Percentiles rank a stretch among this genome's conserved stretches.
Conservation (phyloP, 768 basidiomycete species). For the Fibroporia radiculosa region DNA sequence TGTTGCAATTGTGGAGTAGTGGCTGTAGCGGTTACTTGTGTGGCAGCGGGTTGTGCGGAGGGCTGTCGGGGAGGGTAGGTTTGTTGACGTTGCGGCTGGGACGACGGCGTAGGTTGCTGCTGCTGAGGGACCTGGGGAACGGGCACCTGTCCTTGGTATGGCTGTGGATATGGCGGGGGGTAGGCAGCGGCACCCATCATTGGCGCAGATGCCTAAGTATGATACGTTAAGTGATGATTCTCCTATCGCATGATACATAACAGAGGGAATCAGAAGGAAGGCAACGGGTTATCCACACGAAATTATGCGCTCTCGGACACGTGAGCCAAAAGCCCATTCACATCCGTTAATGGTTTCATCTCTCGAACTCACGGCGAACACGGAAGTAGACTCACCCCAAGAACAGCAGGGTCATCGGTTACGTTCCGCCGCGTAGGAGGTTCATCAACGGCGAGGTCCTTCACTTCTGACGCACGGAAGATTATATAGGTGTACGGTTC, state of each 20-base stretch:
- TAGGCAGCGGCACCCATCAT: slow-evolving; percentile 20
- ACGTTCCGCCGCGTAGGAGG: slow-evolving; percentile 50
- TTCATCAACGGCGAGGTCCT: slow-evolving; percentile 82
- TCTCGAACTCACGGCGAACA: slow-evolving; percentile 8
- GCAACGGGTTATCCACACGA: slow-evolving; percentile 53
- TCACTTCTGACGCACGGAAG: slow-evolving; percentile 85
- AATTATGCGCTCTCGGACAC: slow-evolving; percentile 38
- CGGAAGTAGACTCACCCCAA: slow-evolving; percentile 50
- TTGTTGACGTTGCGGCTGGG: slow-evolving; percentile 14
- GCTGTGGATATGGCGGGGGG: slow-evolving; percentile 16
- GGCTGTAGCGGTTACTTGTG: slow-evolving; percentile 6
- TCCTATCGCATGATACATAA: not conserved
- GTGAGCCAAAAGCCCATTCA: slow-evolving; percentile 30
- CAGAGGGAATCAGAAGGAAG: slow-evolving; percentile 42
- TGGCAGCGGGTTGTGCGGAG: slow-evolving; percentile 11
- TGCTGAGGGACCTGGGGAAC: slow-evolving; percentile 14
- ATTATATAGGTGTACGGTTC: slow-evolving; percentile 87
- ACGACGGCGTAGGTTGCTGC: slow-evolving; percentile 15
- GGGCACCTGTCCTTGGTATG: slow-evolving; percentile 9
- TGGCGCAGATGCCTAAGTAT: slow-evolving; percentile 41
- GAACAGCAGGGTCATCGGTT: slow-evolving; percentile 78
- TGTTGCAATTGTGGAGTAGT: slow-evolving; percentile 18
- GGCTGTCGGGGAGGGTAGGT: slow-evolving; percentile 10
- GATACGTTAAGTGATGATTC: slow-evolving; percentile 5
- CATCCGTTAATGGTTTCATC: slow-evolving; percentile 42